A percentile compares a stretch with the other conserved stretches of the same genome.
These are phyloP conservation scores for Vitellaria paradoxa DNA, from an alignment of 179 eudicot genomes.

Conservation along the genomic window DNA sequence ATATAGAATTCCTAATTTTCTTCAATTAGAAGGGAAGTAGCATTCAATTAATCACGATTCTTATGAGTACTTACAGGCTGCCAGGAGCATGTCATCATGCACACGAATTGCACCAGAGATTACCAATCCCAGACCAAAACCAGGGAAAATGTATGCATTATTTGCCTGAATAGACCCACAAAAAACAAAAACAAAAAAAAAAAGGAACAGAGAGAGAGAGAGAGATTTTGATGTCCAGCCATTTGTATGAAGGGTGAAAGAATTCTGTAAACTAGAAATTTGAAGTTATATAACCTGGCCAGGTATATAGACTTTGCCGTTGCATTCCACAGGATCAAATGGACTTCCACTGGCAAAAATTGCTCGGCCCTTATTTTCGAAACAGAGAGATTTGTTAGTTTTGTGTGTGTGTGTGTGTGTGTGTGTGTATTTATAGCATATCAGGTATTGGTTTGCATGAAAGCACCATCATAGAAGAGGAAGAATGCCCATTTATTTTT, in stretches of 20 bases:
- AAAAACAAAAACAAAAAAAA: background rate
- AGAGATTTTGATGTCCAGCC: background rate
- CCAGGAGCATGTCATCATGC: conserved; percentile 57
- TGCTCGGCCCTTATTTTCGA: conserved; percentile 45
- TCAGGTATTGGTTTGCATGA: background rate
- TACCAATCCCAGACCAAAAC: conserved; percentile 65
- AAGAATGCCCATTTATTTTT: background rate
- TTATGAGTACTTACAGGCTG: conserved; percentile 40
- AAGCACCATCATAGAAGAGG: background rate
- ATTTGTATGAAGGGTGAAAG: background rate
- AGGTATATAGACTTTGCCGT: conserved; percentile 46
- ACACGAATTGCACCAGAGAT: conserved; percentile 67
- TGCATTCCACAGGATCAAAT: conserved; percentile 54
- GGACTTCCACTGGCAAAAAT: conserved; percentile 79
- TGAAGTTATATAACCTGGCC: conserved; percentile 45
- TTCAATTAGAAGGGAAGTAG: too few species aligned
- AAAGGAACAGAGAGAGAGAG: background rate
- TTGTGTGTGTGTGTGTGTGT: too few species aligned
- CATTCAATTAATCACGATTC: too few species aligned
- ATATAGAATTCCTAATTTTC: too few species aligned
- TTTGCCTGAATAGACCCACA: conserved; percentile 35
- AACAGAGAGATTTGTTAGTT: background rate
- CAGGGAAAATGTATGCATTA: conserved; percentile 72
- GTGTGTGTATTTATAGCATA: background rate
- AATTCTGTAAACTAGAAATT: background rate